Evolutionary conservation across 75 land plant genomes (phyloP).

Genomic region (Isoetes taiwanensis): DNA sequence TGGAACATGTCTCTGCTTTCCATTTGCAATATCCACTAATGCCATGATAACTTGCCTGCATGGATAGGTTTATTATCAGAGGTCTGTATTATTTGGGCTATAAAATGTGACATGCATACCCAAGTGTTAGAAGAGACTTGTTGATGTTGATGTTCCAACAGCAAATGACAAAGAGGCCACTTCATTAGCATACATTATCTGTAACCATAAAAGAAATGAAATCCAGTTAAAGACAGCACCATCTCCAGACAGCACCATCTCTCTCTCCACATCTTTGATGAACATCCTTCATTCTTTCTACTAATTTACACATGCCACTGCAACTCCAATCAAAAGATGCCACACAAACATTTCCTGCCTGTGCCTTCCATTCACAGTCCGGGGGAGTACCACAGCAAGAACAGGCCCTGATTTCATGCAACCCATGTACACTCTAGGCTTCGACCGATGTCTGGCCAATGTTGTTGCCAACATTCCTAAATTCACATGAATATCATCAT

Average conservation of each 20-base stretch:
- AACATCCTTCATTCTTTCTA: constrained; percentile 60
- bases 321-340: constrained; percentile 88
- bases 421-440: constrained; percentile 42
- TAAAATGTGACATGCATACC: too few relatives aligned
- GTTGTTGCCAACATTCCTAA: constrained; percentile 36
- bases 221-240: too few relatives aligned
- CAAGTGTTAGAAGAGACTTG: too few relatives aligned
- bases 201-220: too few relatives aligned
- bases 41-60: too few relatives aligned
- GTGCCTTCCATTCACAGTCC: constrained; percentile 91
- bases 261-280: constrained; percentile 70
- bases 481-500: constrained; percentile 62
- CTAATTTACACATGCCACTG: constrained; percentile 78
- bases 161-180: too few relatives aligned
- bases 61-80: too few relatives aligned
- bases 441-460: constrained; percentile 23
- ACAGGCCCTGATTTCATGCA: constrained; percentile 68
- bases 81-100: too few relatives aligned
- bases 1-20: too few relatives aligned
- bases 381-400: constrained; percentile 21
- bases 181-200: too few relatives aligned
- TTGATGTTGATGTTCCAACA: too few relatives aligned
- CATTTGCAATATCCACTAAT: too few relatives aligned
- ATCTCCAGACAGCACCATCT: constrained; percentile 50
- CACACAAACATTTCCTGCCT: constrained; percentile 72